Evolutionary conservation across 768 basidiomycete genomes (phyloP), one percentile per base, ranked within the genome.

Genomic region (Phaeolepiota aurea): DNA sequence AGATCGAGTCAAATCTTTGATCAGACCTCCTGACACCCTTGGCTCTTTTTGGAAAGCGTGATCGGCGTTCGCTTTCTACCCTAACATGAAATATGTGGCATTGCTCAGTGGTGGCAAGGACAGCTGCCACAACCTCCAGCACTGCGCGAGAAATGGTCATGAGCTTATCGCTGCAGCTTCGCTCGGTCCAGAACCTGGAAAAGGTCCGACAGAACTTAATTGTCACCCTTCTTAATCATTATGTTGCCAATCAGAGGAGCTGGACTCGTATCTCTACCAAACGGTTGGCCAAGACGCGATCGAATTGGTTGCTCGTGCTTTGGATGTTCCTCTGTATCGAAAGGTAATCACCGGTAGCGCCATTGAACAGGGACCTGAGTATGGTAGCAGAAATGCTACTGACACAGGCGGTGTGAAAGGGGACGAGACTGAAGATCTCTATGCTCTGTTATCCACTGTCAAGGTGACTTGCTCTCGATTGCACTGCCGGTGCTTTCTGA

Each of bases 271-370:
- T 65, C 71, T 99, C 59, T 99, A 97, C 61, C 96, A 99, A 59
- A 97, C 94, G n/a, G 93, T 99, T 19, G 96, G 93, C 1, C 93
- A 97, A 55, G 88, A 91, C 43, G 89, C 90, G 13, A 82, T 98
- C 44, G 79, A 87, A 37, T 69, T 84, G 38, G 82, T 98, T 41
- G 92, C 91, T 15, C 68, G 70, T 37, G 89, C 94, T 1, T 68
- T 98, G 42, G 83, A 79, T 12, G 77, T 94, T 1, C 96, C 96
- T 5, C 71, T 98, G 7, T 88, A 85, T 64, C 75, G 87, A 20
- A 72, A 75, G 43, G 68, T 87, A 20, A 98, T 99, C 45, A 68
- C 66, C 5, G 96, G 96, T 1, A 68, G 69, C 20, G 84, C 96
- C 1, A 59, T 97, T 7, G 81, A 88, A 39, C 82, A 84, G 58